Base-by-base conservation (phyloP, 1,284 basidiomycete genomes). In the Trichosporon ovoides region DNA sequence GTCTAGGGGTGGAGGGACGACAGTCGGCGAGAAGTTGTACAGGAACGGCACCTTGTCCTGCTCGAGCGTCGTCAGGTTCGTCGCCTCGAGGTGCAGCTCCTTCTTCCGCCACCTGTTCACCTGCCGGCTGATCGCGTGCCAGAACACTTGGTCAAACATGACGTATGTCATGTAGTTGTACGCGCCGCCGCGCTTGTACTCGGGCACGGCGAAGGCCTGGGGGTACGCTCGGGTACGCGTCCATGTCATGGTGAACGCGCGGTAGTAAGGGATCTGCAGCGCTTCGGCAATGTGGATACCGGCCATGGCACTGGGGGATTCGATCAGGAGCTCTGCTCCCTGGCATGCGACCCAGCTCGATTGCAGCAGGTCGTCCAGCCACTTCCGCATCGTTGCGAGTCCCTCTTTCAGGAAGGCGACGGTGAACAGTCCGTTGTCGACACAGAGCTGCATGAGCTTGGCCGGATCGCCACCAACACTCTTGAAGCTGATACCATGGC, bases 361-460 rank as follows among this genome's bases (percentile, higher is more conserved):
- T 3, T 81, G 63, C 6, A 91, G 80, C 3, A 90, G 79, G 55
- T 87, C 82, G 68, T 90, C 87, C 13, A 91, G 80, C 88, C 88
- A 91, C 49, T 81, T 80, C 14, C 87, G 81, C 57, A 90, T 91
- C 83, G 92, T 95, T 60, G 85, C 82, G 50, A 98, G 77, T 12
- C 87, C 88, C 73, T 98, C 95, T 71, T 87, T 92, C 69, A 97
- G 78, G 78, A 98, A 98, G 0, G 91, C 85, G 33, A 97, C 87
- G 0, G 95, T 96, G 73, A 98, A 98, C 63, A 88, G 96, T 59
- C 96, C 92, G 74, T 97, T 95, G 77, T 96, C 93, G 37, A 96
- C 87, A 73, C 92, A 96, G 5, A 79, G 71, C 64, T 77, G 74
- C 77, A 79, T 78, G 69, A 90, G 74, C 34, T 85, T 85, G 0